A percentile compares a stretch with the other conserved stretches of the same genome.
phyloP scores from a whole-genome alignment of 345 rosid species.

The Moricandia moricandioides region DNA sequence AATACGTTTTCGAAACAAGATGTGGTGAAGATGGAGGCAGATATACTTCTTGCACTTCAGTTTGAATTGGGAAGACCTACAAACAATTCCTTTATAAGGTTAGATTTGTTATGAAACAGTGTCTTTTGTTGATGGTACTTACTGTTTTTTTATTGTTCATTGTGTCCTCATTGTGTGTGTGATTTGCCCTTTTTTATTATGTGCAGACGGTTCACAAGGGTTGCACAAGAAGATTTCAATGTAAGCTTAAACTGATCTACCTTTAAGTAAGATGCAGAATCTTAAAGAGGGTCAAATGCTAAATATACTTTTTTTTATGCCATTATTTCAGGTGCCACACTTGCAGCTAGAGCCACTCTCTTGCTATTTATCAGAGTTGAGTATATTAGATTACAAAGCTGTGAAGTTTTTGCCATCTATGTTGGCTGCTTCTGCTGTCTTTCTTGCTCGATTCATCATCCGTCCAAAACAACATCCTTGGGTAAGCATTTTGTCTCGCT shows the following conservation, averaged over 20 bases:
- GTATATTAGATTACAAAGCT: constrained; percentile 65
- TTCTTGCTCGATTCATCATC: constrained; percentile 60
- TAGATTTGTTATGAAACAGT: not conserved
- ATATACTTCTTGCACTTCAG: constrained; percentile 50
- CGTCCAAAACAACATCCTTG: constrained; percentile 63
- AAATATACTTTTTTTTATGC: not conserved
- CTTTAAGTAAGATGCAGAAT: not conserved
- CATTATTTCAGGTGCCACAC: constrained; percentile 2
- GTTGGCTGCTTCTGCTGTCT: constrained; percentile 73
- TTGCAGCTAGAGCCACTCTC: constrained; percentile 75
- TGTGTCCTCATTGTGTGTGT: constrained; percentile 10
- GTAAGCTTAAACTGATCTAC: constrained; percentile 8
- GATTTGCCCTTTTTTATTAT: not conserved
- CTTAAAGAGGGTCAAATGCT: not conserved
- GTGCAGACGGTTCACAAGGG: constrained; percentile 56
- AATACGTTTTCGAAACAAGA: constrained; percentile 63
- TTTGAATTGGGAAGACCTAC: constrained; percentile 76
- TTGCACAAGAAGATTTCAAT: constrained; percentile 60
- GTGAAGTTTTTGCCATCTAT: constrained; percentile 72
- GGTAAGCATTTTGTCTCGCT: constrained; percentile 44
- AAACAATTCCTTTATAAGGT: constrained; percentile 57
- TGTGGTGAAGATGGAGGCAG: constrained; percentile 73
- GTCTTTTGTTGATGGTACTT: not conserved
- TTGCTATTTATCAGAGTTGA: constrained; percentile 70
- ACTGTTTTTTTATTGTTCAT: not conserved